A percentile compares a stretch with the other conserved stretches of the same genome.
Conservation (phyloP, 805 yeast species). For the Saccharomyces kudriavzevii region DNA sequence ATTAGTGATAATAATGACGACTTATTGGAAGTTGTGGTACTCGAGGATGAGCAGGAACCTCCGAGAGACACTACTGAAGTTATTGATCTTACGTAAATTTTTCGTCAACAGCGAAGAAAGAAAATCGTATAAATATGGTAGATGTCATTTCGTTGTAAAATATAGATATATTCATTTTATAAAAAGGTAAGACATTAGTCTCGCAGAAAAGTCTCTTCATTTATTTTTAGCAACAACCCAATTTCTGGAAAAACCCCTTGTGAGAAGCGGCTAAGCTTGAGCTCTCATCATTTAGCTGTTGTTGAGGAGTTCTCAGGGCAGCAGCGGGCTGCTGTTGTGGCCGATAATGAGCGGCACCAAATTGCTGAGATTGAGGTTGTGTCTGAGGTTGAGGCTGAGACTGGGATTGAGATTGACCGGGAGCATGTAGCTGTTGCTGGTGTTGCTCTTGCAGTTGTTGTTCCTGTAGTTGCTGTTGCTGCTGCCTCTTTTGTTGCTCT, state of each 20-base stretch:
- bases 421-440: slow-evolving; percentile 12
- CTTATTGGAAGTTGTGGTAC: neutral
- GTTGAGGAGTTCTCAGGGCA: slow-evolving; percentile 7
- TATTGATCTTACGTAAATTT: neutral
- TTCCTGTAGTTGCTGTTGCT: slow-evolving; percentile 13
- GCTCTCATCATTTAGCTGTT: slow-evolving; percentile 2
- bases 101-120: neutral
- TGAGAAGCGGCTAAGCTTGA: neutral
- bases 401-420: slow-evolving; percentile 12
- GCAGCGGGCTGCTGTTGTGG: slow-evolving; percentile 6
- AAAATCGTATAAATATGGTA: neutral
- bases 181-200: neutral
- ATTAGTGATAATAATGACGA: neutral
- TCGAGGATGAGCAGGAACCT: neutral
- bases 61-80: neutral
- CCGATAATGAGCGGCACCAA: slow-evolving; percentile 1
- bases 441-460: slow-evolving; percentile 11
- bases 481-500: slow-evolving; percentile 19
- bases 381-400: slow-evolving; percentile 5
- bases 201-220: neutral
- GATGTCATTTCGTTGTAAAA: neutral
- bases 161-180: neutral
- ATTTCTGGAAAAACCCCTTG: neutral
- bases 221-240: neutral
- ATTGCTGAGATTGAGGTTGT: slow-evolving; percentile 11